phyloP scores from a whole-genome alignment of 768 basidiomycete species.

The Leccinum fibrillosum region DNA sequence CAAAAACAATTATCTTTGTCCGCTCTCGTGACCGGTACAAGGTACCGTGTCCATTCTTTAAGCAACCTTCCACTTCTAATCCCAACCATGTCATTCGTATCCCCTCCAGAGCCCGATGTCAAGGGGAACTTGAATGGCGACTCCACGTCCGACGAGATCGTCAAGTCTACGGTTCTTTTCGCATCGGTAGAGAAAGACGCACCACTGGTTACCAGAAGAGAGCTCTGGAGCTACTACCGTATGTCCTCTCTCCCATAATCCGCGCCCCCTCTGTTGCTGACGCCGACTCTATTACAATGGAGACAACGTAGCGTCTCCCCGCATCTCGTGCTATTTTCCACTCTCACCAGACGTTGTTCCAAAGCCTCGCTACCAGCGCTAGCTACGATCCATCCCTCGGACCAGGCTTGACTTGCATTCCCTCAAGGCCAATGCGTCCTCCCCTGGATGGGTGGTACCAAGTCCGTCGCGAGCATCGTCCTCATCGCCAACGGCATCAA shows the following conservation, averaged over 20 bases:
- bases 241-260: neutral
- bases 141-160: conserved; percentile 1
- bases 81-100: conserved; percentile 11
- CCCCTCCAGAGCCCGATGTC: conserved; percentile 9
- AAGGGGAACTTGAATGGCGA: conserved; percentile 5
- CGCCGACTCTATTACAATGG: conserved; percentile 66
- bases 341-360: conserved; percentile 59
- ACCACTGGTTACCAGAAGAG: conserved; percentile 66
- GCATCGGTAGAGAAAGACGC: conserved; percentile 48
- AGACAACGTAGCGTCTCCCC: conserved; percentile 53
- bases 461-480: conserved; percentile 73
- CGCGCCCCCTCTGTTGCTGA: neutral
- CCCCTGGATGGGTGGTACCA: conserved; percentile 72
- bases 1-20: neutral
- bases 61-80: neutral
- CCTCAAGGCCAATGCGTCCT: conserved; percentile 74
- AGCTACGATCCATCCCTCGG: conserved; percentile 71
- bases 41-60: neutral
- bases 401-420: conserved; percentile 64
- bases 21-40: conserved; percentile 5
- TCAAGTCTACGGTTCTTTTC: conserved; percentile 32
- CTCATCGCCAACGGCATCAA: conserved; percentile 72
- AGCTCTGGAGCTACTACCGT: conserved; percentile 83
- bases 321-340: neutral
- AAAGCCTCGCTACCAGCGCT: conserved; percentile 65